A percentile compares a stretch with the other conserved stretches of the same genome.
phyloP scores from a whole-genome alignment of 805 yeast species.

The Wickerhamomyces rabaulensis region DNA sequence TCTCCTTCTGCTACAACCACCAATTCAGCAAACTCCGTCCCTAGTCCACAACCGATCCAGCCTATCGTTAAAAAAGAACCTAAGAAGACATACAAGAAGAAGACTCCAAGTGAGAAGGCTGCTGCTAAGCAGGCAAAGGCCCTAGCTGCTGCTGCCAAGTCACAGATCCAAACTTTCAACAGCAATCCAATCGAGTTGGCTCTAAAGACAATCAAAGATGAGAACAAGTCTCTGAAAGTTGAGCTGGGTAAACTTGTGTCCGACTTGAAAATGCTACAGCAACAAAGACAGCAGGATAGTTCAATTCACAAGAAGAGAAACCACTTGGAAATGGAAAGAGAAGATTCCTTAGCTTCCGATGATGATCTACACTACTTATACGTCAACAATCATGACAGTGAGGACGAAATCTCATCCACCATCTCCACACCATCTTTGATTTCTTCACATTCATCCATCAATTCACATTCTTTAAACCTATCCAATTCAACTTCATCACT shows the following conservation, averaged over 20 bases:
- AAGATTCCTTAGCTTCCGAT: constrained; percentile 4
- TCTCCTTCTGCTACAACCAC: neutral
- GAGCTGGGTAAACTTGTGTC: constrained; percentile 41
- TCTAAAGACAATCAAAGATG: constrained; percentile 38
- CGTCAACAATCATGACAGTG: constrained; percentile 9
- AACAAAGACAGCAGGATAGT: constrained; percentile 1
- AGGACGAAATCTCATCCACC: constrained; percentile 20
- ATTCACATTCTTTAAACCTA: constrained; percentile 1
- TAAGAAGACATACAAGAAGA: constrained; percentile 3
- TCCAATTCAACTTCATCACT: constrained; percentile 13
- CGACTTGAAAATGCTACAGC: constrained; percentile 34
- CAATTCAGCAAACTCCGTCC: neutral
- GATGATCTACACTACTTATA: constrained; percentile 4
- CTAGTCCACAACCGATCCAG: neutral
- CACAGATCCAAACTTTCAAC: constrained; percentile 7
- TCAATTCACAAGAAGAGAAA: constrained; percentile 18
- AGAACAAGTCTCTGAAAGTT: constrained; percentile 37
- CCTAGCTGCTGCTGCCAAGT: constrained; percentile 4
- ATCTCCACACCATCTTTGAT: constrained; percentile 22
- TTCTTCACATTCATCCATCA: constrained; percentile 14
- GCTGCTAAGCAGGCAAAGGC: neutral
- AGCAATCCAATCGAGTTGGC: constrained; percentile 33
- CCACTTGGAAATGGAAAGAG: constrained; percentile 15
- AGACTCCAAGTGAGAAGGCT: constrained; percentile 1
- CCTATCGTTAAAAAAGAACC: constrained; percentile 3